Conservation (phyloP, 805 yeast genomes). For the Yarrowia porcina region DNA sequence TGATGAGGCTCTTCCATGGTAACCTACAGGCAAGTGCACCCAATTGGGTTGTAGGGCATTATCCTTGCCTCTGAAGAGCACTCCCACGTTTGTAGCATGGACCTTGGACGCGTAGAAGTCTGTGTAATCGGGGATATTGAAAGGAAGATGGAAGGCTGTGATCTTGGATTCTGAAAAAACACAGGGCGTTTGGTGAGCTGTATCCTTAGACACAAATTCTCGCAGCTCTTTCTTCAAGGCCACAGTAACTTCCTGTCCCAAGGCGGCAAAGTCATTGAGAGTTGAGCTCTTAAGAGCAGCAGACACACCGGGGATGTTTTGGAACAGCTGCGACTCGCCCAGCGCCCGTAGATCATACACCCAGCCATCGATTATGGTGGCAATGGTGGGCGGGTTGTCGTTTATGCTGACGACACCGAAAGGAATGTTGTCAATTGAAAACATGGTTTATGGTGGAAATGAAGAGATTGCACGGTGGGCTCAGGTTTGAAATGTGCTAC, state of each 20-base stretch:
- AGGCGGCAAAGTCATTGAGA: slow-evolving; percentile 30
- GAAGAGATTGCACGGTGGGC: not conserved
- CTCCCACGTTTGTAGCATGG: slow-evolving; percentile 34
- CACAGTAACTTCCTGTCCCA: slow-evolving; percentile 30
- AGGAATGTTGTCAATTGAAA: slow-evolving; percentile 34
- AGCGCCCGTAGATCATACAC: slow-evolving; percentile 32
- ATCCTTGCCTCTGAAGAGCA: slow-evolving; percentile 31
- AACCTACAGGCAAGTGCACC: slow-evolving; percentile 34
- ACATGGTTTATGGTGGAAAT: slow-evolving; percentile 27
- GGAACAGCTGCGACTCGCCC: slow-evolving; percentile 14
- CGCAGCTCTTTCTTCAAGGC: slow-evolving; percentile 27
- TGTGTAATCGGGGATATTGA: slow-evolving; percentile 34
- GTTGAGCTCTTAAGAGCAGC: slow-evolving; percentile 11
- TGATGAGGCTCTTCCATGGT: slow-evolving; percentile 34
- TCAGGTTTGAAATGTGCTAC: not conserved
- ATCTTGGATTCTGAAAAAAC: not conserved
- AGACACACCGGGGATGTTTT: not conserved
- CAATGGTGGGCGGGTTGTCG: slow-evolving; percentile 26
- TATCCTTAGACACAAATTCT: slow-evolving; percentile 9
- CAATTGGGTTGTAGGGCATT: slow-evolving; percentile 34
- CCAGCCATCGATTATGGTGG: slow-evolving; percentile 31
- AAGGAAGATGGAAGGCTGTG: slow-evolving; percentile 29
- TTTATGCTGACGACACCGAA: slow-evolving; percentile 32
- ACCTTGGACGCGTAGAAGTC: slow-evolving; percentile 34
- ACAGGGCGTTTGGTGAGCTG: slow-evolving; percentile 1